A percentile compares a stretch with the other conserved stretches of the same genome.
These are phyloP conservation scores for Aspergillus sclerotiicarbonarius DNA, from an alignment of 495 filamentous ascomycete species.

Conservation along the genomic window DNA sequence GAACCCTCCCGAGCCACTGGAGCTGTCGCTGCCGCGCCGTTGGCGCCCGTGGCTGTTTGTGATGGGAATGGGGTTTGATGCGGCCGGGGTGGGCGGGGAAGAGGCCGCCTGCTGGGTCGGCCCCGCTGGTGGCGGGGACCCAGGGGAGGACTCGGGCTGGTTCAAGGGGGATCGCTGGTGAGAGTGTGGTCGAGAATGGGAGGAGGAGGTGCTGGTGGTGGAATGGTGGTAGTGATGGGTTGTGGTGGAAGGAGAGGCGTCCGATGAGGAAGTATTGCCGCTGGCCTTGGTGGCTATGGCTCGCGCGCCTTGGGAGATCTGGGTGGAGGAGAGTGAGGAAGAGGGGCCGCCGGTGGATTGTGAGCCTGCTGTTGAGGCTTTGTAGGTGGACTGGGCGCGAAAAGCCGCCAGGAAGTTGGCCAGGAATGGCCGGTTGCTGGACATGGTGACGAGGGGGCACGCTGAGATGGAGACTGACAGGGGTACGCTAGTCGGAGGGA, in stretches of 20 bases:
- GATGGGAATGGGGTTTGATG: constrained; percentile 41
- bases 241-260: constrained; percentile 14
- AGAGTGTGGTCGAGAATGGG: constrained; percentile 21
- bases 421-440: constrained; percentile 80
- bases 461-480: background rate
- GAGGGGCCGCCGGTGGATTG: constrained; percentile 24
- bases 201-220: constrained; percentile 19
- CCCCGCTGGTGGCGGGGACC: too few species aligned
- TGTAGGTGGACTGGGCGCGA: constrained; percentile 58
- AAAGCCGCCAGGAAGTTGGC: constrained; percentile 85
- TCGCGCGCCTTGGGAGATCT: constrained; percentile 41
- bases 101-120: constrained; percentile 14
- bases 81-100: constrained; percentile 23
- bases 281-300: constrained; percentile 43
- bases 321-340: constrained; percentile 31
- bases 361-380: constrained; percentile 34
- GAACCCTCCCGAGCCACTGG: constrained; percentile 74
- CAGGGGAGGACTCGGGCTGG: constrained; percentile 22
- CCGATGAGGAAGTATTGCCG: constrained; percentile 2
- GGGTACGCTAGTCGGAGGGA: background rate
- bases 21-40: constrained; percentile 67
- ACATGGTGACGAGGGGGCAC: constrained; percentile 24
- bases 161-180: constrained; percentile 23
- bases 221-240: constrained; percentile 23
- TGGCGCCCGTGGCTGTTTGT: constrained; percentile 35